Percentiles rank a stretch among this genome's conserved stretches.
phyloP scores from a whole-genome alignment of 2,329 filamentous ascomycete genomes.

The Diaporthe sp. region DNA sequence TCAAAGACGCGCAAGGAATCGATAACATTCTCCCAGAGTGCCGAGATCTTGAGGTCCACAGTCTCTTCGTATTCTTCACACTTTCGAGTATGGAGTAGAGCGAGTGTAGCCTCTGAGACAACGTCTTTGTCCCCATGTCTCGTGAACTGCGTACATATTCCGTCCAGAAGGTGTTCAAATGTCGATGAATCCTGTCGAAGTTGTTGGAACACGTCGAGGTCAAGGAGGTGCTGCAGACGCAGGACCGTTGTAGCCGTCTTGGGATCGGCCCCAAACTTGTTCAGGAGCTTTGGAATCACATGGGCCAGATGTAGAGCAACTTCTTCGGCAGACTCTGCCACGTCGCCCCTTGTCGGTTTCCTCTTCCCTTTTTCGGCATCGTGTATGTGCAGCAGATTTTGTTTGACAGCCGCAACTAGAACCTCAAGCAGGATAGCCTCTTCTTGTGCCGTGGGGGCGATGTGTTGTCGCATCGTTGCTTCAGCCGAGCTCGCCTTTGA shows the following conservation, averaged over 20 bases:
- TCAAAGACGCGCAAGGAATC: conserved; percentile 80
- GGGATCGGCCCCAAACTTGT: conserved; percentile 92
- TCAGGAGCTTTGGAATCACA: conserved; percentile 87
- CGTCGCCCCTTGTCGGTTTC: conserved; percentile 71
- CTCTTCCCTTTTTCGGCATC: conserved; percentile 75
- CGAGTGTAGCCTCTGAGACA: conserved; percentile 84
- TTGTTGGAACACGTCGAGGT: conserved; percentile 89
- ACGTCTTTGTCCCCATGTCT: conserved; percentile 91
- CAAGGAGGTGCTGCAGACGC: conserved; percentile 86
- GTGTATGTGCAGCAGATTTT: conserved; percentile 75
- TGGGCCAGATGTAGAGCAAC: conserved; percentile 83
- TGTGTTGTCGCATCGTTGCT: conserved; percentile 76
- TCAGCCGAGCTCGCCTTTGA: conserved; percentile 59
- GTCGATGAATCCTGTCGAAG: conserved; percentile 87
- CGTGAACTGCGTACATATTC: conserved; percentile 93
- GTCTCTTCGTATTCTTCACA: conserved; percentile 92
- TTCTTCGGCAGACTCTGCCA: conserved; percentile 80
- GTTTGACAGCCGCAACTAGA: conserved; percentile 84
- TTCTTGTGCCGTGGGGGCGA: conserved; percentile 81
- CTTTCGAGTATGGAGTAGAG: conserved; percentile 86
- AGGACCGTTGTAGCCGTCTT: conserved; percentile 89
- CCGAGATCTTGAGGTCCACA: conserved; percentile 82
- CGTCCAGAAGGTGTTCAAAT: conserved; percentile 86
- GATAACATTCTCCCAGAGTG: conserved; percentile 88
- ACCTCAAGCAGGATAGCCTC: conserved; percentile 91